These are phyloP conservation scores for Paecilomyces sp. DNA, from an alignment of 2,329 filamentous ascomycete genomes.

Conservation along the genomic window DNA sequence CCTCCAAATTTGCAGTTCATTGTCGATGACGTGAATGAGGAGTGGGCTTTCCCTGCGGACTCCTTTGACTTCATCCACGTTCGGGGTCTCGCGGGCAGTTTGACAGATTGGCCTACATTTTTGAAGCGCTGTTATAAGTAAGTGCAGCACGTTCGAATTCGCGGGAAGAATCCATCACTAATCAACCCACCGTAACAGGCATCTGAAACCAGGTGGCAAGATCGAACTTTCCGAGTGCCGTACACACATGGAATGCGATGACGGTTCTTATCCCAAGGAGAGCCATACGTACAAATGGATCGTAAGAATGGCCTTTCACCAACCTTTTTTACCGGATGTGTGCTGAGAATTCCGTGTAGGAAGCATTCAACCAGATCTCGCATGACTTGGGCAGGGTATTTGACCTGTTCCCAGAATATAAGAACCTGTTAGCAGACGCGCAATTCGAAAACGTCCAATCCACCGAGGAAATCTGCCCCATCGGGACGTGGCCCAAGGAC, in stretches of 20 bases:
- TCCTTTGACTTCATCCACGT: conserved; percentile 24
- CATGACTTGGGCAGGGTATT: conserved; percentile 32
- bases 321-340: neutral
- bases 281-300: conserved; percentile 7
- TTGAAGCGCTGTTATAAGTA: conserved; percentile 13
- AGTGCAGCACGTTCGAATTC: neutral
- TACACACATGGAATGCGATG: conserved; percentile 16
- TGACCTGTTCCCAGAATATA: conserved; percentile 9
- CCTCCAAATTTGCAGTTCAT: conserved; percentile 24
- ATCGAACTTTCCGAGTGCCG: conserved; percentile 18
- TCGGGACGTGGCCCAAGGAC: conserved; percentile 24
- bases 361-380: conserved; percentile 12
- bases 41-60: conserved; percentile 15
- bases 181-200: conserved; percentile 3
- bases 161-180: neutral
- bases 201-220: conserved; percentile 22
- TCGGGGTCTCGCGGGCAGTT: conserved; percentile 13
- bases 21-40: conserved; percentile 20
- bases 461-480: conserved; percentile 14
- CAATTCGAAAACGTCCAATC: conserved; percentile 18
- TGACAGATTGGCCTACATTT: conserved; percentile 16
- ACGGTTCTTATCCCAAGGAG: conserved; percentile 14
- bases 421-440: conserved; percentile 12
- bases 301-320: neutral
- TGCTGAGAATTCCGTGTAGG: neutral